These are phyloP conservation scores for Aspergillus cejpii DNA, from an alignment of 2,329 filamentous ascomycete genomes.

Conservation along the genomic window DNA sequence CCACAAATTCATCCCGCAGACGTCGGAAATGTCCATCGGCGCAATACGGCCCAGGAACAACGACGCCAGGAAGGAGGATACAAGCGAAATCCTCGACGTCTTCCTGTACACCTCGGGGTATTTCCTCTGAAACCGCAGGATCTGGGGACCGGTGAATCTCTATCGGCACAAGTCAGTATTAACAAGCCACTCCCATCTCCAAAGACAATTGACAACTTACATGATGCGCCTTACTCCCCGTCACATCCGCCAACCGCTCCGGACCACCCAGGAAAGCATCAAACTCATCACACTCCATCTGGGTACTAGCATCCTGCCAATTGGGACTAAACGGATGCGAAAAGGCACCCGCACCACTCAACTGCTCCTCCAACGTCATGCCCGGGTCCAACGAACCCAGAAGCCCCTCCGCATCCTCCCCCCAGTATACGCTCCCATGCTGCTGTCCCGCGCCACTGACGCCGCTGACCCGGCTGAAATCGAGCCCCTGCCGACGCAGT, in stretches of 20 bases:
- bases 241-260: conserved; percentile 65
- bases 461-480: conserved; percentile 68
- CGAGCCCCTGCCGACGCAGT: conserved; percentile 61
- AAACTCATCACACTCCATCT: conserved; percentile 83
- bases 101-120: conserved; percentile 73
- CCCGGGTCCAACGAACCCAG: conserved; percentile 56
- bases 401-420: conserved; percentile 57
- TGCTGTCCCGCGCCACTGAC: conserved; percentile 93
- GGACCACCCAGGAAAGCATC: conserved; percentile 63
- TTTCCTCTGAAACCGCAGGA: conserved; percentile 75
- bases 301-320: conserved; percentile 96
- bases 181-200: not conserved
- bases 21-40: conserved; percentile 87
- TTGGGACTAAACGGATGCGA: conserved; percentile 86
- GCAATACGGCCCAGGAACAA: conserved; percentile 79
- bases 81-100: conserved; percentile 81
- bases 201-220: conserved; percentile 47
- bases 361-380: conserved; percentile 63
- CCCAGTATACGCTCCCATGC: conserved; percentile 97
- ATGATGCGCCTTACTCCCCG: conserved; percentile 91
- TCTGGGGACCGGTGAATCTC: conserved; percentile 97
- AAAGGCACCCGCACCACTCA: conserved; percentile 62
- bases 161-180: conserved; percentile 29
- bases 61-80: conserved; percentile 91
- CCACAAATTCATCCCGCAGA: conserved; percentile 96